Base-by-base conservation (phyloP, 495 filamentous ascomycete species). In the Clohesyomyces aquaticus region DNA sequence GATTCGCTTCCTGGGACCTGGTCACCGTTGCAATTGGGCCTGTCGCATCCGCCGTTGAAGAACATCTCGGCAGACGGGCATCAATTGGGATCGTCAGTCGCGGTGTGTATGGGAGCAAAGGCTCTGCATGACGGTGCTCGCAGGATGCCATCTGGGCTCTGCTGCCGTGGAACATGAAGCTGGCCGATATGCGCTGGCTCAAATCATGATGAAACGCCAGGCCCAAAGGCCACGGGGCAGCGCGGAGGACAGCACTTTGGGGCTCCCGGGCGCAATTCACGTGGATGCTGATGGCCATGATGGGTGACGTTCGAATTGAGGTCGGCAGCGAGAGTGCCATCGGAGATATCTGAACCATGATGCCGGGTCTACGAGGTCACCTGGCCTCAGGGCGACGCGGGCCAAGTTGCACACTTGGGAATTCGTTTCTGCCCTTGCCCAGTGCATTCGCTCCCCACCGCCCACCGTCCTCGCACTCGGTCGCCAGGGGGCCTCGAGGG, bases 321-420 rank as follows among this genome's bases (percentile, higher is more conserved):
- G 16, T 58, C 29, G 22, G 25, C 28, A 4, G 58, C 4, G 9
- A 55, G 21, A 53, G 56, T 55, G 58, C 53, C 52, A 48, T 68
- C 65, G 65, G 65, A 59, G 64, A 63, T 25, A 54, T 63, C 32
- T 54, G 60, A 61, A 29, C 64, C 64, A 67, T 19, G 27, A 10
- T 55, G 45, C 28, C 53, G 59, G 59, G 64, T 60, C 46, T 11
- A 16, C 46, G 21, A 59, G 47, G 64, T 67, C 64, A 67, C 51
- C 46, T 61, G 64, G 16, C 45, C 55, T 28, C 12, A 16, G 38
- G 18, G n/a, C 54, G 35, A 59, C 54, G 54, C 46, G 62, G 62
- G 55, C 62, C n/a, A n/a, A n/a, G n/a, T n/a, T n/a, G n/a, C n/a
- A n/a, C n/a, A n/a, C n/a, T n/a, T n/a, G n/a, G n/a, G n/a, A 48